Conservation (phyloP, 768 basidiomycete species). For the Naganishia onofrii region DNA sequence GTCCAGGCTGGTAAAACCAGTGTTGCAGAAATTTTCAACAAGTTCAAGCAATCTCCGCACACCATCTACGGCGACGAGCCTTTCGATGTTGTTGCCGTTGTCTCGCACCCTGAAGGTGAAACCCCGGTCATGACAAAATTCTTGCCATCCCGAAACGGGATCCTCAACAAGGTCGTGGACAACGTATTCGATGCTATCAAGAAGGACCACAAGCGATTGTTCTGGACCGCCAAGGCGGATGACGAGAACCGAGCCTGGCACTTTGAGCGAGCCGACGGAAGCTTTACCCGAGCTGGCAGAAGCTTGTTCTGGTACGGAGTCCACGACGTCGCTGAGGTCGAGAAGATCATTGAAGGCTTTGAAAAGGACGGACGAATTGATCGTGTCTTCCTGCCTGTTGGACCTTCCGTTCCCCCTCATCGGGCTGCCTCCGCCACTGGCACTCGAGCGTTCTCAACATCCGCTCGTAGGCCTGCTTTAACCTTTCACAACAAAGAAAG, state of each 20-base stretch:
- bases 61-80: slow-evolving; percentile 99
- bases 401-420: slow-evolving; percentile 49
- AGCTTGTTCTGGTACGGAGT: slow-evolving; percentile 98
- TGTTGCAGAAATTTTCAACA: slow-evolving; percentile 80
- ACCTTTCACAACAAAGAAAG: slow-evolving; percentile 47
- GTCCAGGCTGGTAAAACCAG: slow-evolving; percentile 77
- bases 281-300: slow-evolving; percentile 89
- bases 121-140: slow-evolving; percentile 87
- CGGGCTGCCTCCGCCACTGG: slow-evolving; percentile 58
- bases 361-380: slow-evolving; percentile 74
- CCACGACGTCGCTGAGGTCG: slow-evolving; percentile 84
- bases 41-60: slow-evolving; percentile 76
- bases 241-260: slow-evolving; percentile 98
- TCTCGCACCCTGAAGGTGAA: slow-evolving; percentile 85
- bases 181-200: slow-evolving; percentile 96
- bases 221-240: slow-evolving; percentile 96
- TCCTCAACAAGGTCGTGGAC: slow-evolving; percentile 91
- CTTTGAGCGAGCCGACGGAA: slow-evolving; percentile 95
- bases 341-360: slow-evolving; percentile 68
- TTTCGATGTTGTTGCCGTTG: slow-evolving; percentile 88
- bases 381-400: slow-evolving; percentile 81
- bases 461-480: slow-evolving; percentile 41
- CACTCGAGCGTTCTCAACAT: slow-evolving; percentile 52
- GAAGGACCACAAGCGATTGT: slow-evolving; percentile 86
- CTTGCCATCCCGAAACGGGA: slow-evolving; percentile 77